phyloP scores from a whole-genome alignment of 257 asterid genomes.

The Nicotiana undulata region DNA sequence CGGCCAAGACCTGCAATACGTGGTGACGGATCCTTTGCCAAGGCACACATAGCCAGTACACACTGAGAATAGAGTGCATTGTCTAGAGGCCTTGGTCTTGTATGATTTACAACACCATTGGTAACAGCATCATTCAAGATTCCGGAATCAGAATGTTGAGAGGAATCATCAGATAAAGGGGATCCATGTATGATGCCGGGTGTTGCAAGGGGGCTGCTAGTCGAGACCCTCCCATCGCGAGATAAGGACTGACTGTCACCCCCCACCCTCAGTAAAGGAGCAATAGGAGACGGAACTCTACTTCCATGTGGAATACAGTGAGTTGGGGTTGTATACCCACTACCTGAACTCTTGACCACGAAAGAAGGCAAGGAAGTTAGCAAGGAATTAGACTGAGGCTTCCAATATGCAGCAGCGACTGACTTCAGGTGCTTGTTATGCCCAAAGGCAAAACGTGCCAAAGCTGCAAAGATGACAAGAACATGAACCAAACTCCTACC shows the following conservation, averaged over 20 bases:
- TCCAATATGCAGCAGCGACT: slow-evolving; percentile 86
- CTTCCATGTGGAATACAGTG: slow-evolving; percentile 68
- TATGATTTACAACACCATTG: slow-evolving; percentile 71
- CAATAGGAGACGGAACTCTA: slow-evolving; percentile 54
- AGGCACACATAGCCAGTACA: slow-evolving; percentile 77
- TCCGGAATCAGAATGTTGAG: slow-evolving; percentile 95
- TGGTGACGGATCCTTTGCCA: slow-evolving; percentile 99
- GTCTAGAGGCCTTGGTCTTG: slow-evolving; percentile 69
- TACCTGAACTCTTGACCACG: slow-evolving; percentile 54
- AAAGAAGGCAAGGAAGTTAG: slow-evolving; percentile 84
- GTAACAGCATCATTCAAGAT: slow-evolving; percentile 47
- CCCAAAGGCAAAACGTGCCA: slow-evolving; percentile 95
- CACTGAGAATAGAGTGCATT: slow-evolving; percentile 76
- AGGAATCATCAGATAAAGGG: slow-evolving; percentile 91
- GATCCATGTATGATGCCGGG: slow-evolving; percentile 94
- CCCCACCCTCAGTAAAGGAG: slow-evolving; percentile 63
- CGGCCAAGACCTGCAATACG: slow-evolving; percentile 87
- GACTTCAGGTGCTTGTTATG: slow-evolving; percentile 88
- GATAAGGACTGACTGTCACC: slow-evolving; percentile 45
- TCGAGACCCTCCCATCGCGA: slow-evolving; percentile 82
- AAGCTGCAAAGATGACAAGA: slow-evolving; percentile 49
- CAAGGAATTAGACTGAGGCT: slow-evolving; percentile 69
- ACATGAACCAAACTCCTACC: slow-evolving; percentile 8
- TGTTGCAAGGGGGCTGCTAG: slow-evolving; percentile 84
- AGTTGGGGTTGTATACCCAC: slow-evolving; percentile 80